phyloP scores from a whole-genome alignment of 495 filamentous ascomycete species.

The Schizothecium vesticola region DNA sequence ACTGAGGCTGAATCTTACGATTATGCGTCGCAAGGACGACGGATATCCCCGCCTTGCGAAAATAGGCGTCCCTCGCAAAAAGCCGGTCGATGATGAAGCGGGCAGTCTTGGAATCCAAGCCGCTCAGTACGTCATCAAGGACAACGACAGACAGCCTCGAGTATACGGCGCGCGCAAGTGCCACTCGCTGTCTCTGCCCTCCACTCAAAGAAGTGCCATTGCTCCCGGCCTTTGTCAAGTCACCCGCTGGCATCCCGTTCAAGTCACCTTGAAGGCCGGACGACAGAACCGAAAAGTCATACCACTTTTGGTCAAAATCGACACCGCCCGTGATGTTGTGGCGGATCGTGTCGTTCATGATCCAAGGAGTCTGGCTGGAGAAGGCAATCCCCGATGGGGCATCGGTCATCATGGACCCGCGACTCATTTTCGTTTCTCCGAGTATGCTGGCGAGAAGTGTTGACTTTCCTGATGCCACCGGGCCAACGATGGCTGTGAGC shows the following conservation, averaged over 20 bases:
- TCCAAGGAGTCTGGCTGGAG: slow-evolving; percentile 36
- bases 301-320: slow-evolving; percentile 52
- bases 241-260: slow-evolving; percentile 40
- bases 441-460: slow-evolving; percentile 28
- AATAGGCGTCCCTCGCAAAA: slow-evolving; percentile 22
- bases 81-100: slow-evolving; percentile 49
- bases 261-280: slow-evolving; percentile 55
- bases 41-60: slow-evolving; percentile 12
- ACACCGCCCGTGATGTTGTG: slow-evolving; percentile 35
- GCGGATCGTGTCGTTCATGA: slow-evolving; percentile 31
- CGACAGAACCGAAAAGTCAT: slow-evolving; percentile 49
- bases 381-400: slow-evolving; percentile 10
- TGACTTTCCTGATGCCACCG: slow-evolving; percentile 33
- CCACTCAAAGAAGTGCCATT: slow-evolving; percentile 57
- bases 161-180: slow-evolving; percentile 31
- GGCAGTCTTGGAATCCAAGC: slow-evolving; percentile 54
- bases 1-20: slow-evolving; percentile 2
- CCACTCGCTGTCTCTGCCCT: slow-evolving; percentile 59
- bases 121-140: slow-evolving; percentile 50
- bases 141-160: slow-evolving; percentile 19
- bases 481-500: slow-evolving; percentile 26
- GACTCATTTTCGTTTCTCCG: slow-evolving; percentile 18
- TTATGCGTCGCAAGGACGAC: slow-evolving; percentile 14
- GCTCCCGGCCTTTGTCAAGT: slow-evolving; percentile 55
- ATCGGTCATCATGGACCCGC: background rate